Conservation (phyloP, 306 rosid species). For the Dalbergia oliveri region DNA sequence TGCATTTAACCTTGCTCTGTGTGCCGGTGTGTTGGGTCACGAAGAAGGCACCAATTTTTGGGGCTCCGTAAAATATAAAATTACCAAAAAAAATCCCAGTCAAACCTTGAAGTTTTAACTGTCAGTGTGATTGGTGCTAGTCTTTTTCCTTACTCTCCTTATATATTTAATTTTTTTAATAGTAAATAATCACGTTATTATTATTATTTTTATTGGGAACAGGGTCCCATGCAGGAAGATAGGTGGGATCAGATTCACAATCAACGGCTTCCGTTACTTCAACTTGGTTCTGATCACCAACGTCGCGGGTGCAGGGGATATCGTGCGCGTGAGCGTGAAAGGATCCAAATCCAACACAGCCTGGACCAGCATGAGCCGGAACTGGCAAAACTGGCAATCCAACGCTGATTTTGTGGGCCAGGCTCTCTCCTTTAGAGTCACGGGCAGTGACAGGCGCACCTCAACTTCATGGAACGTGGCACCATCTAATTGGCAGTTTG, state of each 20-base stretch:
- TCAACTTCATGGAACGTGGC: slow-evolving; percentile 78
- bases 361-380: slow-evolving; percentile 78
- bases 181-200: neutral
- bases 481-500: slow-evolving; percentile 81
- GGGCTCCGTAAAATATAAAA: slow-evolving; percentile 21
- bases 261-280: slow-evolving; percentile 87
- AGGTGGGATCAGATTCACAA: slow-evolving; percentile 76
- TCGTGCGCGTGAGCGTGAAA: slow-evolving; percentile 70
- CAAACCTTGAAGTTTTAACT: slow-evolving; percentile 38
- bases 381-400: slow-evolving; percentile 94
- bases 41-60: neutral
- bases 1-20: slow-evolving; percentile 25
- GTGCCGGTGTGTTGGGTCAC: slow-evolving; percentile 38
- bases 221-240: slow-evolving; percentile 74
- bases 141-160: neutral
- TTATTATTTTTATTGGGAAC: neutral
- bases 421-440: slow-evolving; percentile 72
- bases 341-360: slow-evolving; percentile 62
- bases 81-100: neutral
- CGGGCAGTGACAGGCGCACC: slow-evolving; percentile 76
- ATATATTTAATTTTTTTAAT: neutral
- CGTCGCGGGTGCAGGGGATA: slow-evolving; percentile 91
- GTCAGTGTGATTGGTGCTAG: neutral
- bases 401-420: slow-evolving; percentile 77
- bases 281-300: slow-evolving; percentile 77